Evolutionary conservation across 169 alveolate genomes (phyloP), one percentile per base, ranked within the genome.

Genomic region (Babesia ovis): DNA sequence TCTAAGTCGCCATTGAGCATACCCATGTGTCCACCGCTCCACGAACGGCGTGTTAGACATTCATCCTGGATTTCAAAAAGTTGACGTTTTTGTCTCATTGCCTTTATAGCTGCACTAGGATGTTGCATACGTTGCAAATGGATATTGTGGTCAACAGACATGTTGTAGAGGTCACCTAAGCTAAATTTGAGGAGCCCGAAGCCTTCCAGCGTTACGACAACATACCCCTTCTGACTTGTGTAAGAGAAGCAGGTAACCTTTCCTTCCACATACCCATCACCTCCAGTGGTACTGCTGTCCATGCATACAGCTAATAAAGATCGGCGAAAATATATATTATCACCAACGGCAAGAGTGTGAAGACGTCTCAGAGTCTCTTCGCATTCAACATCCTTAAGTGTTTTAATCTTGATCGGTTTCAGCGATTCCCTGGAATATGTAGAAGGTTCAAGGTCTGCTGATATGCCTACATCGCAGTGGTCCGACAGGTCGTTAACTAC

Each of bases 281-380:
- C 4, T 5, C 54, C 67, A 32, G 62, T 34, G 20, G 32, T 14
- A 23, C 61, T 74, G 67, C 37, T 35, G 14, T 42, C 54, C 18
- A 32, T 32, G 11, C 58, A 48, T 22, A 22, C 31, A 3, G 79
- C 81, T 16, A 72, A 46, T 27, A 60, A 32, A 37, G 81, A 8
- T 8, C 71, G 60, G 39, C 77, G 56, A 37, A 81, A 62, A 31
- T 61, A 81, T 0, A 81, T 46, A n/a, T 23, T 51, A 29, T 81
- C 89, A 6, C 89, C 89, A 0, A 43, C 58, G n/a, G 56, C 53
- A 4, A 81, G 60, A 27, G 71, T 67, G 64, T 81, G 89, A 20
- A 81, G 20, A 4, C 72, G 58, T 20, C 85, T 23, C 2, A 81
- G 70, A 53, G 50, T 29, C 55, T 81, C 89, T 46, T 81, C 89